A percentile compares a stretch with the other conserved stretches of the same genome.
Evolutionary conservation across 2,329 filamentous ascomycete genomes (phyloP).

Genomic region (Penicillium occitanis): DNA sequence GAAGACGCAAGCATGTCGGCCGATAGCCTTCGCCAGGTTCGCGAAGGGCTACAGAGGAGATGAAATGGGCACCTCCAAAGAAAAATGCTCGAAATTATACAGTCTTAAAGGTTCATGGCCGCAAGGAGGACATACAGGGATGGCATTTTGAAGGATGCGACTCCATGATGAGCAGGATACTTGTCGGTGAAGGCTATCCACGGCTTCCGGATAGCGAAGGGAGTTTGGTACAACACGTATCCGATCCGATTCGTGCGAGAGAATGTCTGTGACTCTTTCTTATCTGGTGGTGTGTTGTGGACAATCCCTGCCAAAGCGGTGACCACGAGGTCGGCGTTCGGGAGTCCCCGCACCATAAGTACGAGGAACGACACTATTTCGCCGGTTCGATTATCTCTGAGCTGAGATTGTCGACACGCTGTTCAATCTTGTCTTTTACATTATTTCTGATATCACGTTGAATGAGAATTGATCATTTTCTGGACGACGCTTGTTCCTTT

Average conservation of each 20-base stretch:
- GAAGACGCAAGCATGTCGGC: slow-evolving; percentile 1
- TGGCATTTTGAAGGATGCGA: not conserved
- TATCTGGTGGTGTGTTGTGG: not conserved
- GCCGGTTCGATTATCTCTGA: not conserved
- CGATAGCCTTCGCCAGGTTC: not conserved
- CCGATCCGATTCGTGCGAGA: not conserved
- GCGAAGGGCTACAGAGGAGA: not conserved
- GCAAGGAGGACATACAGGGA: not conserved
- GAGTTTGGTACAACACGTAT: slow-evolving; percentile 8
- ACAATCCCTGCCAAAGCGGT: not conserved
- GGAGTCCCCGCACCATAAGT: slow-evolving; percentile 2
- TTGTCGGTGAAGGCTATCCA: slow-evolving; percentile 5
- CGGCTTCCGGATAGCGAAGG: not conserved
- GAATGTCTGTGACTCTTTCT: not conserved
- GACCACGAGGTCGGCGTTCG: not conserved
- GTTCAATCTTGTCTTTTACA: not conserved
- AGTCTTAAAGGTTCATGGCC: not conserved
- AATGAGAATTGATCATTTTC: not conserved
- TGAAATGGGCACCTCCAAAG: not conserved
- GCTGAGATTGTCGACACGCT: not conserved
- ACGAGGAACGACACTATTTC: not conserved
- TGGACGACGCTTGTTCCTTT: not conserved
- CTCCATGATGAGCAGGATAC: not conserved
- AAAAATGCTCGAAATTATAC: not conserved
- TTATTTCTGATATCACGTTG: not conserved